These are phyloP conservation scores for Prunus yedoensis DNA, from an alignment of 331 rosid genomes.

Conservation along the genomic window DNA sequence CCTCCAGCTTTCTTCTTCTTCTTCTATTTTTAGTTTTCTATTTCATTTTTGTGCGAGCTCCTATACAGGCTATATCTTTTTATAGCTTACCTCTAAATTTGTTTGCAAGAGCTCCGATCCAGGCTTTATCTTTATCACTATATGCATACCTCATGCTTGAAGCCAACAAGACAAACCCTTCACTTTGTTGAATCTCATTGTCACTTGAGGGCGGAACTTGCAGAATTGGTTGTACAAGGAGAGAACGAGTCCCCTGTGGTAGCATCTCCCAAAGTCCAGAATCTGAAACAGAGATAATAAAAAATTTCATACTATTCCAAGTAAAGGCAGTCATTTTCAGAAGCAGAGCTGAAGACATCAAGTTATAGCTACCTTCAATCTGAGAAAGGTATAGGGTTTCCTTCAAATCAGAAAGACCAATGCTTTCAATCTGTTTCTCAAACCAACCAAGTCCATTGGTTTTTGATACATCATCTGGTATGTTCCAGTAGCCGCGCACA, in stretches of 20 bases:
- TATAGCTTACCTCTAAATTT: conserved; percentile 50
- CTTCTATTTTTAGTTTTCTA: too few species aligned
- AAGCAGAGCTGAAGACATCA: background rate
- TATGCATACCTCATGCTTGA: conserved; percentile 74
- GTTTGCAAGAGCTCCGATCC: conserved; percentile 75
- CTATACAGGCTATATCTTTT: conserved; percentile 71
- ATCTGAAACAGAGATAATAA: conserved; percentile 41
- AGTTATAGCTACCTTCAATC: conserved; percentile 51
- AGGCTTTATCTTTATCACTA: conserved; percentile 67
- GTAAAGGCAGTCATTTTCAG: background rate
- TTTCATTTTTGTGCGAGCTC: conserved; percentile 53
- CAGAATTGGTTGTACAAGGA: conserved; percentile 66
- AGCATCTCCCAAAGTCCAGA: conserved; percentile 69
- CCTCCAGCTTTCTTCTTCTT: conserved; percentile 32
- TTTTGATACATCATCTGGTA: conserved; percentile 46
- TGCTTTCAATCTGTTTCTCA: conserved; percentile 49
- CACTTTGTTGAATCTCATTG: conserved; percentile 28
- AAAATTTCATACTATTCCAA: conserved; percentile 29
- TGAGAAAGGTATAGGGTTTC: conserved; percentile 76
- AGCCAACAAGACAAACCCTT: conserved; percentile 67
- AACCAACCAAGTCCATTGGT: conserved; percentile 56
- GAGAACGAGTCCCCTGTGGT: conserved; percentile 64
- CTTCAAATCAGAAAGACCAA: conserved; percentile 52
- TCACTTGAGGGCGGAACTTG: conserved; percentile 32
- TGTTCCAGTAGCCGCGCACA: conserved; percentile 86